Evolutionary conservation across 1,284 basidiomycete genomes (phyloP).

Genomic region (Rhodotorula sp.): DNA sequence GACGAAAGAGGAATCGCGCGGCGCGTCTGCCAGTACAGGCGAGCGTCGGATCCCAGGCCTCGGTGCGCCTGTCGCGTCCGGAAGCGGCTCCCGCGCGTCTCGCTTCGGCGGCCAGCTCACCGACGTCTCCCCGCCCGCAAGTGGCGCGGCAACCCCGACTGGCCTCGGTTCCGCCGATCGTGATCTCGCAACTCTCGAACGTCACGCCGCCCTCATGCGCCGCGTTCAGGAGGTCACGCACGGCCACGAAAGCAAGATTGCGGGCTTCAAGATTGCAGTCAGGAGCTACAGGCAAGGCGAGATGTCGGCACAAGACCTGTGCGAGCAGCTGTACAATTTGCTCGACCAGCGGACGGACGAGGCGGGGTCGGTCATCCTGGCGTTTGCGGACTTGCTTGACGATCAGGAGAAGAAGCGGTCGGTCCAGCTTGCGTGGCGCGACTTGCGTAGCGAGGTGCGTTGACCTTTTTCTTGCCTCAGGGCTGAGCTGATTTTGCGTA

Average conservation of each 20-base stretch:
- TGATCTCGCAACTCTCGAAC: constrained; percentile 16
- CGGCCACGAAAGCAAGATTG: constrained; percentile 68
- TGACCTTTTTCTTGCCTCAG: constrained; percentile 29
- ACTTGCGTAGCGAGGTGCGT: constrained; percentile 74
- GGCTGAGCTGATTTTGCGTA: constrained; percentile 8
- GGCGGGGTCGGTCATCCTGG: constrained; percentile 71
- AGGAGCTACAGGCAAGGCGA: constrained; percentile 77
- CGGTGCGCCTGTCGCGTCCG: constrained; percentile 47
- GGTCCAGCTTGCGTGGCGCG: constrained; percentile 73
- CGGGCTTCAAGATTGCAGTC: constrained; percentile 75
- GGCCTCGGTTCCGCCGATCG: background rate
- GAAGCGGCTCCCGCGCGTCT: constrained; percentile 11
- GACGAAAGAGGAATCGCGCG: constrained; percentile 8
- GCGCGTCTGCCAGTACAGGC: constrained; percentile 4
- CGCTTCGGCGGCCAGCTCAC: constrained; percentile 27
- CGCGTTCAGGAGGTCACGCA: constrained; percentile 66
- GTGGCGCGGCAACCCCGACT: constrained; percentile 11
- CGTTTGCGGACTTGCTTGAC: constrained; percentile 75
- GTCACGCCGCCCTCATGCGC: constrained; percentile 64
- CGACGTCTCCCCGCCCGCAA: constrained; percentile 3
- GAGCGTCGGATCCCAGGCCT: constrained; percentile 47
- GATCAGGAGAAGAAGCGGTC: constrained; percentile 79
- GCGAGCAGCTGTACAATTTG: constrained; percentile 81
- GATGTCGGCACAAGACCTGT: constrained; percentile 74
- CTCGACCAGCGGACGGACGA: constrained; percentile 73